phyloP scores from a whole-genome alignment of 2,329 filamentous ascomycete genomes.

The Epichloe amarillans region DNA sequence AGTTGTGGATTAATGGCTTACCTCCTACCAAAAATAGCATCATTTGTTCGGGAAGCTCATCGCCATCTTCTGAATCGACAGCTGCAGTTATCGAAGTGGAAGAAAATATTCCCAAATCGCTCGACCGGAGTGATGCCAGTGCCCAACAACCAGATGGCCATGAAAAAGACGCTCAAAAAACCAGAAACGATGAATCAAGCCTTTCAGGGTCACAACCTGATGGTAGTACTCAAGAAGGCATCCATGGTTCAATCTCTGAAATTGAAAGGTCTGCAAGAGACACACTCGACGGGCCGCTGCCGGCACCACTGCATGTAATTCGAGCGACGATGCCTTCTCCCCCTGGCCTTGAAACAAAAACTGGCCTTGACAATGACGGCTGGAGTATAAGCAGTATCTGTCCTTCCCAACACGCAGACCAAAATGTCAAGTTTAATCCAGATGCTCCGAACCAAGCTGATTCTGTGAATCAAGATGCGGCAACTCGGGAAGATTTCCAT shows the following conservation, averaged over 20 bases:
- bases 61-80: background rate
- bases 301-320: background rate
- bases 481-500: background rate
- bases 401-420: background rate
- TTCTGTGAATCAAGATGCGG: background rate
- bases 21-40: background rate
- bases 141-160: background rate
- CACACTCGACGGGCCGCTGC: background rate
- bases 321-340: background rate
- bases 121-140: background rate
- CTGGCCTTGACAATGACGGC: background rate
- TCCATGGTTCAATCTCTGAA: background rate
- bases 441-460: background rate
- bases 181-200: too few species aligned
- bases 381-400: constrained; percentile 1
- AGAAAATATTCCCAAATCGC: background rate
- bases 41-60: background rate
- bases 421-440: background rate
- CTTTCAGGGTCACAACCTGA: background rate
- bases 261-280: background rate
- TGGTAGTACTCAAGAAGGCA: background rate
- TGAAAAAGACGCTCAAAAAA: background rate
- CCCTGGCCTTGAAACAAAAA: background rate
- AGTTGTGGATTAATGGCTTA: background rate
- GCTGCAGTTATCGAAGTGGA: background rate